phyloP scores from a whole-genome alignment of 2,329 filamentous ascomycete genomes.

The Paecilomyces fulvus region DNA sequence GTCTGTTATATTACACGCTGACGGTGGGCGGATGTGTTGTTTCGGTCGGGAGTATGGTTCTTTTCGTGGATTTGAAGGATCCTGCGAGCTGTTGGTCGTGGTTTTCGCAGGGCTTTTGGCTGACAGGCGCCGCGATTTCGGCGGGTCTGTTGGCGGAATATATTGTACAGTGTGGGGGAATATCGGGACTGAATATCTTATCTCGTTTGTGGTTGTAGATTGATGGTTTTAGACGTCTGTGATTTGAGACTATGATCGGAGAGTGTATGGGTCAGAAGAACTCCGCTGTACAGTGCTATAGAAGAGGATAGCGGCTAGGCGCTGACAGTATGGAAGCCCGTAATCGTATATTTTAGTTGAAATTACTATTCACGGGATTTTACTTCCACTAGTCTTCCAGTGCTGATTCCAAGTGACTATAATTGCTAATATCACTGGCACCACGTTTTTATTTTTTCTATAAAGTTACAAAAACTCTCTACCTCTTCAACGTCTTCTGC shows the following conservation, averaged over 20 bases:
- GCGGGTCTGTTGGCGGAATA: no score
- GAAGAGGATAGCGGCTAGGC: no score
- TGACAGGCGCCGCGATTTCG: no score
- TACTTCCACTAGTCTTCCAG: not conserved
- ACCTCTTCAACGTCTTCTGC: conserved; percentile 64
- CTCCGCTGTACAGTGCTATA: no score
- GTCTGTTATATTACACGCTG: not conserved
- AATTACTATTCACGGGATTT: not conserved
- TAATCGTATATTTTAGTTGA: no score
- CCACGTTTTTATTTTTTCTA: not conserved
- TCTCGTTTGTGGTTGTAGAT: no score
- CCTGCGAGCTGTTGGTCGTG: not conserved
- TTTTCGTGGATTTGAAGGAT: not conserved
- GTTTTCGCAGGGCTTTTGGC: not conserved
- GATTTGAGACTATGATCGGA: no score
- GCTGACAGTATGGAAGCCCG: no score
- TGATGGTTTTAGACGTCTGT: no score
- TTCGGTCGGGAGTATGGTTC: not conserved
- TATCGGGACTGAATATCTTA: no score
- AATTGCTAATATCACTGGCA: not conserved
- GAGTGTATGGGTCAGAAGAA: no score
- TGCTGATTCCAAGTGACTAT: not conserved
- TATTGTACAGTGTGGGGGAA: no score
- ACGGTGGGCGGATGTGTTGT: not conserved
- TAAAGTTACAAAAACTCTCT: not conserved